These are phyloP conservation scores for Royoungia palumana DNA, from an alignment of 768 basidiomycete genomes.

Conservation along the genomic window DNA sequence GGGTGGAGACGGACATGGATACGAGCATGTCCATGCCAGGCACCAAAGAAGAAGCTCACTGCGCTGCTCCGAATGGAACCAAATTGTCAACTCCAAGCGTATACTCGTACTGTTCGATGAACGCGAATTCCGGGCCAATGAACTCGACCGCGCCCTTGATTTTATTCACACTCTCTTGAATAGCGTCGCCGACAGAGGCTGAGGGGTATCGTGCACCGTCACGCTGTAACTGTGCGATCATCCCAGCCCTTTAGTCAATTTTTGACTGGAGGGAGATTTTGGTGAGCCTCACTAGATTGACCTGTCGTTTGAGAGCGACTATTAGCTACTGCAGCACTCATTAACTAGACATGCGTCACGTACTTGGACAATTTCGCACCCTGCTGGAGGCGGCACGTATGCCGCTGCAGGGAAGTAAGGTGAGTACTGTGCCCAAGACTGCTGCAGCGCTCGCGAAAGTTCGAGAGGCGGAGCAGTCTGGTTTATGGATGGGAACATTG, in stretches of 20 bases:
- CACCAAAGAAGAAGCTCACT: constrained; percentile 62
- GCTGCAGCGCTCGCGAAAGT: constrained; percentile 10
- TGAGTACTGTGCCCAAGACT: constrained; percentile 56
- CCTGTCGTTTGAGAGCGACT: background rate
- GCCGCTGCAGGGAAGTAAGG: constrained; percentile 42
- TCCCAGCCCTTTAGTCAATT: too few relatives aligned
- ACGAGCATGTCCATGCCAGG: constrained; percentile 23
- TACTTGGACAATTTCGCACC: constrained; percentile 53
- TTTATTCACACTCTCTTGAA: constrained; percentile 48
- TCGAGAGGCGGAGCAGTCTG: constrained; percentile 7
- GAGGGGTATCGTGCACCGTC: constrained; percentile 79
- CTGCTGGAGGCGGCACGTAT: constrained; percentile 45
- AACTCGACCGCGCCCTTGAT: background rate
- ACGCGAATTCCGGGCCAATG: too few relatives aligned
- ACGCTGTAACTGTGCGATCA: constrained; percentile 55
- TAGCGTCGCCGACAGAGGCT: constrained; percentile 36
- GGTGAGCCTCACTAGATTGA: constrained; percentile 13
- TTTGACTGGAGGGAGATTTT: too few relatives aligned
- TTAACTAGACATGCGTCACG: constrained; percentile 1
- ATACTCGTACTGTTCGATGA: constrained; percentile 42
- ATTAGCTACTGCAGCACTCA: too few relatives aligned
- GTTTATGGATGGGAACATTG: background rate
- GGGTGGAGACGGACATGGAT: background rate
- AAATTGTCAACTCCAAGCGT: constrained; percentile 54
- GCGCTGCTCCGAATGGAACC: constrained; percentile 59